phyloP scores from a whole-genome alignment of 2,329 filamentous ascomycete genomes.

The Sporothrix pallida region DNA sequence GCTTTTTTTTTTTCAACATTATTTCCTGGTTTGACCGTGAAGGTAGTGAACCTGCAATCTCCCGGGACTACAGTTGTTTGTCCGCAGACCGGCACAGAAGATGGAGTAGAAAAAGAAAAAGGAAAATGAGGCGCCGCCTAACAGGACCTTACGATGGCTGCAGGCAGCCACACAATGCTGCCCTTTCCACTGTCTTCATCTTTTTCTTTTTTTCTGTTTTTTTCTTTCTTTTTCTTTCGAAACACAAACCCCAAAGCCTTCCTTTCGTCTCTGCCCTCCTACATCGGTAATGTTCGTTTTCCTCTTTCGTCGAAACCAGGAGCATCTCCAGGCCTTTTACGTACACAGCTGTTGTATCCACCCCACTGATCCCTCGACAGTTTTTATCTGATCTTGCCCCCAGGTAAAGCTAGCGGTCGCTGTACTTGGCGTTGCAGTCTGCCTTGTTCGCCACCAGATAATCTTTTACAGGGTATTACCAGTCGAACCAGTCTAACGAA shows the following conservation, averaged over 20 bases:
- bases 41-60: neutral
- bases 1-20: too few species aligned
- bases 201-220: neutral
- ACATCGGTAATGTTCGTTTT: too few species aligned
- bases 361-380: neutral
- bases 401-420: neutral
- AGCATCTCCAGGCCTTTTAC: too few species aligned
- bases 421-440: neutral
- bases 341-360: too few species aligned
- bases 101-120: neutral
- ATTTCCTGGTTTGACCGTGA: neutral
- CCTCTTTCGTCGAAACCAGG: too few species aligned
- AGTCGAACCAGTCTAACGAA: too few species aligned
- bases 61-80: neutral
- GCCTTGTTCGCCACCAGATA: conserved; percentile 17
- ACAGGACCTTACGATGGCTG: neutral
- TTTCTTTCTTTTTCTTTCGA: neutral
- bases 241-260: too few species aligned
- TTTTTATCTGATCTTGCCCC: conserved; percentile 14
- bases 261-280: too few species aligned
- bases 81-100: neutral
- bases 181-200: neutral
- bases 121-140: neutral
- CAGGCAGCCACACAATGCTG: conserved; percentile 1
- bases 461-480: conserved; percentile 8